Percentiles rank a stretch among this genome's conserved stretches.
Conservation (phyloP, 805 yeast species). For the Ogataea pini region DNA sequence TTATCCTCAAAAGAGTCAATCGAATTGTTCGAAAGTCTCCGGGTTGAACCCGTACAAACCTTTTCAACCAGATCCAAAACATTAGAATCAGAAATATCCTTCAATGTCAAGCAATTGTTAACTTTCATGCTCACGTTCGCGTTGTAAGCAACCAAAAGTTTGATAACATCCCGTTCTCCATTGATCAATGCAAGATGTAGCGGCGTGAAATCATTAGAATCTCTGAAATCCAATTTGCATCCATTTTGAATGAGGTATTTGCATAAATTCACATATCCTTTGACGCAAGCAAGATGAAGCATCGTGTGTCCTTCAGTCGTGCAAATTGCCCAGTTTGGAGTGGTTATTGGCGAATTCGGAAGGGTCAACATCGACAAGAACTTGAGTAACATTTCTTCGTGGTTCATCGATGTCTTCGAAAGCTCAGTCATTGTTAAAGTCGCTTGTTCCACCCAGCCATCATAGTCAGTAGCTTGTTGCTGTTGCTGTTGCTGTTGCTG, state of each 20-base stretch:
- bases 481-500: conserved; percentile 24
- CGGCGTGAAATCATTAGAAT: conserved; percentile 82
- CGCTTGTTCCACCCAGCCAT: conserved; percentile 55
- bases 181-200: conserved; percentile 80
- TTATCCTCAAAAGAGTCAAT: conserved; percentile 29
- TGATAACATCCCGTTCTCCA: conserved; percentile 70
- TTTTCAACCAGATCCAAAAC: conserved; percentile 36
- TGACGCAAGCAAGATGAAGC: conserved; percentile 79
- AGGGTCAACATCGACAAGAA: conserved; percentile 61
- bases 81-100: conserved; percentile 43
- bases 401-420: conserved; percentile 44
- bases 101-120: conserved; percentile 47
- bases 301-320: conserved; percentile 84
- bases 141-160: conserved; percentile 60
- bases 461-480: conserved; percentile 28
- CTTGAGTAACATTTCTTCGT: conserved; percentile 50
- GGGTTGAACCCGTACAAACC: conserved; percentile 7
- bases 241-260: conserved; percentile 64
- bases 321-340: conserved; percentile 79
- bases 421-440: conserved; percentile 51
- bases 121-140: conserved; percentile 58
- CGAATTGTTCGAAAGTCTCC: conserved; percentile 34
- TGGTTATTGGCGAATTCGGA: conserved; percentile 58
- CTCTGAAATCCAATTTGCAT: conserved; percentile 68
- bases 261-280: conserved; percentile 66